These are phyloP conservation scores for Nothophaeocryptopus gaeumannii DNA, from an alignment of 2,329 filamentous ascomycete species.

Conservation along the genomic window DNA sequence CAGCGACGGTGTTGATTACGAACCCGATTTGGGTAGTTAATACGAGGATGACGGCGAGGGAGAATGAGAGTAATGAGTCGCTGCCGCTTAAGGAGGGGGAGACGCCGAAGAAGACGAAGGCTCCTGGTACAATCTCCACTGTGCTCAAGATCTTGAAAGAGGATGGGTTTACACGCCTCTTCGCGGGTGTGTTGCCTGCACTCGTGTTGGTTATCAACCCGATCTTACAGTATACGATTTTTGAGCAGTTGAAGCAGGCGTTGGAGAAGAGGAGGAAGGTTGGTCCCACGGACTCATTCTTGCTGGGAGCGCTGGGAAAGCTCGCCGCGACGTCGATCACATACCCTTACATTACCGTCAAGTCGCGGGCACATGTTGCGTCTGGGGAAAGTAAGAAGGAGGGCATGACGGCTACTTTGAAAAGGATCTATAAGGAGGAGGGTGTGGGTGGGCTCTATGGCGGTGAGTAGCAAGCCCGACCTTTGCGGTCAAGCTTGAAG, in stretches of 20 bases:
- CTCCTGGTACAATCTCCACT: constrained; percentile 74
- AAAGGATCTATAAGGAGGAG: constrained; percentile 78
- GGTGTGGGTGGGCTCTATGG: constrained; percentile 92
- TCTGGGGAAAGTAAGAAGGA: constrained; percentile 72
- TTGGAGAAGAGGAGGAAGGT: constrained; percentile 75
- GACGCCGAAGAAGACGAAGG: constrained; percentile 47
- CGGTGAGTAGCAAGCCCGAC: constrained; percentile 55
- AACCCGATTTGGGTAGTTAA: constrained; percentile 99
- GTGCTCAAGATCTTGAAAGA: constrained; percentile 75
- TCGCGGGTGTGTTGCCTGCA: constrained; percentile 87
- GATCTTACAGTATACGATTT: constrained; percentile 97
- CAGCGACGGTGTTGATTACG: constrained; percentile 89
- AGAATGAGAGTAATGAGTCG: constrained; percentile 52
- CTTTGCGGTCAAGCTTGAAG: too few species aligned
- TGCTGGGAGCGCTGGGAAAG: constrained; percentile 90
- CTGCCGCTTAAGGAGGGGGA: constrained; percentile 39
- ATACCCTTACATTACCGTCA: constrained; percentile 98
- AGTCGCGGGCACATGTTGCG: constrained; percentile 95
- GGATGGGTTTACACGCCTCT: constrained; percentile 81
- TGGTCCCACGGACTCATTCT: constrained; percentile 82
- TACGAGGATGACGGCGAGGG: constrained; percentile 92
- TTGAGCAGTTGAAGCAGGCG: constrained; percentile 93
- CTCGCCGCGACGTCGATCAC: constrained; percentile 89
- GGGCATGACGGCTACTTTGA: constrained; percentile 74
- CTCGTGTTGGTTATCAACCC: constrained; percentile 95